Evolutionary conservation across 2,329 filamentous ascomycete genomes (phyloP).

Genomic region (Diatrype stigma): DNA sequence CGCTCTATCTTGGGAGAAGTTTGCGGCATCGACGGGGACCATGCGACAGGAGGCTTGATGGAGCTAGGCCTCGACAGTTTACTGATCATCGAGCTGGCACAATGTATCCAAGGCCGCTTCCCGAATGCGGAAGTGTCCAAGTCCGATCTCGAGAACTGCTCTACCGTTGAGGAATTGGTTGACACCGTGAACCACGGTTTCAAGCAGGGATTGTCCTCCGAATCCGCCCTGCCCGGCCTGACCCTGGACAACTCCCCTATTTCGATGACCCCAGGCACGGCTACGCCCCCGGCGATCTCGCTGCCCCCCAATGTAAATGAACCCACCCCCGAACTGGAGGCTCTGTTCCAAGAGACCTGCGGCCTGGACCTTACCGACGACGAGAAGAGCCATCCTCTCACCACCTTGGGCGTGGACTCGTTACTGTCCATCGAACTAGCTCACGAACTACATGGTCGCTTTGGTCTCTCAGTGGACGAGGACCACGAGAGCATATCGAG

Average conservation of each 20-base stretch:
- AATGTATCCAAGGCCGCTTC: slow-evolving; percentile 4
- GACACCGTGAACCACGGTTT: slow-evolving; percentile 6
- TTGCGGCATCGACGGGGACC: slow-evolving; percentile 47
- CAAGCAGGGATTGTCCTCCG: slow-evolving; percentile 2
- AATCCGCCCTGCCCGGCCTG: background rate
- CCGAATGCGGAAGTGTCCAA: slow-evolving; percentile 2
- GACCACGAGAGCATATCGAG: slow-evolving; percentile 6
- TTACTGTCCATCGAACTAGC: slow-evolving; percentile 21
- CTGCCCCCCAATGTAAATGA: background rate
- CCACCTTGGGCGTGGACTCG: slow-evolving; percentile 21
- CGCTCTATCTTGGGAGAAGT: slow-evolving; percentile 37
- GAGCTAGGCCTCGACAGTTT: slow-evolving; percentile 23
- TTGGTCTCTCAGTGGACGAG: slow-evolving; percentile 17
- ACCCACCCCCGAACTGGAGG: slow-evolving; percentile 2
- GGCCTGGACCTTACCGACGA: slow-evolving; percentile 17
- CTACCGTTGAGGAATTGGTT: slow-evolving; percentile 5
- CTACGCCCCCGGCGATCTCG: background rate
- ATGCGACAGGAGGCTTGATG: slow-evolving; percentile 19
- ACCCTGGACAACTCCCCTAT: slow-evolving; percentile 1
- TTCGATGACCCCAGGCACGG: background rate
- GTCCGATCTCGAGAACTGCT: slow-evolving; percentile 3
- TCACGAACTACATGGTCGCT: slow-evolving; percentile 13
- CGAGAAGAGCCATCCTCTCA: slow-evolving; percentile 7
- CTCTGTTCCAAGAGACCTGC: slow-evolving; percentile 18
- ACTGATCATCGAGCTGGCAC: slow-evolving; percentile 21